Conservation (phyloP, 73 alveolate species). For the Paraurostyla sp. region DNA sequence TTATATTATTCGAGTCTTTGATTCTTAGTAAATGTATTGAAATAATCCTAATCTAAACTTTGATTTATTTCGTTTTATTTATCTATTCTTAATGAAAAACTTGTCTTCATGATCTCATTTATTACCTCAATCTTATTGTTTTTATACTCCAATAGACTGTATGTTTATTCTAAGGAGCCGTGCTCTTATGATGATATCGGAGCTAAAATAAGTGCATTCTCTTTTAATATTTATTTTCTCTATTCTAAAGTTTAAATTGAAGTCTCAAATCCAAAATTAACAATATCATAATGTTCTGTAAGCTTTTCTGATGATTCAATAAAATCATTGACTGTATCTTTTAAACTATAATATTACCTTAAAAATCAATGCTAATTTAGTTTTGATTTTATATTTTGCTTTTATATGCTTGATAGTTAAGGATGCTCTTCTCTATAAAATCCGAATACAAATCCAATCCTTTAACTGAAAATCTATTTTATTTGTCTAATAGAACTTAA, state of each 20-base stretch:
- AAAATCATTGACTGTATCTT: neutral
- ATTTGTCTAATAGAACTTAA: neutral
- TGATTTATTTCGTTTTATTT: slow-evolving; percentile 18
- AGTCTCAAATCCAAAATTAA: slow-evolving; percentile 55
- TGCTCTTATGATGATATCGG: slow-evolving; percentile 5
- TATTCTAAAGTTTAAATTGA: neutral
- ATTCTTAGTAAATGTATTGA: slow-evolving; percentile 2
- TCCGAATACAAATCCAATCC: slow-evolving; percentile 31
- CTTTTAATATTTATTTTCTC: neutral
- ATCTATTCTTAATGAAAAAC: slow-evolving; percentile 47
- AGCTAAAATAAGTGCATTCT: slow-evolving; percentile 21
- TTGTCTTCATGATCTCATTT: slow-evolving; percentile 40
- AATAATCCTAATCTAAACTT: slow-evolving; percentile 28
- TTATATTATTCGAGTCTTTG: neutral
- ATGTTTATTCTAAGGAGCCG: slow-evolving; percentile 36
- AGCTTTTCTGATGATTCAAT: neutral
- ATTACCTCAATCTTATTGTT: neutral
- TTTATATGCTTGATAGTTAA: neutral
- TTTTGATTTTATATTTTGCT: neutral
- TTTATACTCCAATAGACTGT: neutral
- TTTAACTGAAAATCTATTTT: neutral
- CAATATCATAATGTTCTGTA: neutral
- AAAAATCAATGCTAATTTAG: neutral
- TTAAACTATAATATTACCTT: neutral
- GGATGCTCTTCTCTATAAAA: slow-evolving; percentile 19